Percentiles rank a stretch among this genome's conserved stretches.
phyloP scores from a whole-genome alignment of 1,284 basidiomycete genomes.

The Amylostereum areolatum region DNA sequence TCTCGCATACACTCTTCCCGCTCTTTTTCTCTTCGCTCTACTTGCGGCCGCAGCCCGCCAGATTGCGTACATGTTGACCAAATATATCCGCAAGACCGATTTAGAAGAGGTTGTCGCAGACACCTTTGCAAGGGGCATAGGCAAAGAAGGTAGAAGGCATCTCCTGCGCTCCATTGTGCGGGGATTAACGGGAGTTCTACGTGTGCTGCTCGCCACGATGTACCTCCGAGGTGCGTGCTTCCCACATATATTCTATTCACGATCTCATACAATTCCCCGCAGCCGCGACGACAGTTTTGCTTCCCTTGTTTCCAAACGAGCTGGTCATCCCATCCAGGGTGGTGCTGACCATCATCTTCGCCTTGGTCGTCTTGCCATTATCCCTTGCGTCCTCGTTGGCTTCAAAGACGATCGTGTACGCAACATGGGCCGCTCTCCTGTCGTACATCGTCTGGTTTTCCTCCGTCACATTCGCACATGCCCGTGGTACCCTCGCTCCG shows the following conservation, averaged over 20 bases:
- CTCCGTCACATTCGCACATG: constrained; percentile 43
- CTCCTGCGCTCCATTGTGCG: constrained; percentile 36
- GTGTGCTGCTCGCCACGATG: constrained; percentile 46
- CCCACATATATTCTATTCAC: background rate
- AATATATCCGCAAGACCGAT: constrained; percentile 58
- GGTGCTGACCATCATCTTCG: constrained; percentile 32
- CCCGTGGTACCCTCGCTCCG: constrained; percentile 33
- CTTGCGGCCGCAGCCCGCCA: constrained; percentile 58
- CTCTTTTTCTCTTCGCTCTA: constrained; percentile 46
- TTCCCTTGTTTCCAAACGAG: constrained; percentile 35
- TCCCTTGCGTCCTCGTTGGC: constrained; percentile 47
- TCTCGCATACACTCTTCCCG: constrained; percentile 43
- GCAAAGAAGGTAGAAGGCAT: constrained; percentile 37
- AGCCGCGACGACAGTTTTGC: constrained; percentile 50
- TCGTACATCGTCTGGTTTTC: constrained; percentile 57
- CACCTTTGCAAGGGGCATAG: constrained; percentile 50
- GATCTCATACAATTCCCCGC: background rate
- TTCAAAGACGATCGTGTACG: constrained; percentile 44
- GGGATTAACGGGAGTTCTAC: constrained; percentile 35
- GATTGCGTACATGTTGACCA: constrained; percentile 67
- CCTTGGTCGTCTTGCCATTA: constrained; percentile 40
- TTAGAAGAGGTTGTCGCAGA: constrained; percentile 59
- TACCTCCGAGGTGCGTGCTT: constrained; percentile 57
- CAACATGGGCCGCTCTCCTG: constrained; percentile 50
- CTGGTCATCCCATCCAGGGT: constrained; percentile 25